Conservation (phyloP, 306 rosid genomes). For the Fagus crenata region DNA sequence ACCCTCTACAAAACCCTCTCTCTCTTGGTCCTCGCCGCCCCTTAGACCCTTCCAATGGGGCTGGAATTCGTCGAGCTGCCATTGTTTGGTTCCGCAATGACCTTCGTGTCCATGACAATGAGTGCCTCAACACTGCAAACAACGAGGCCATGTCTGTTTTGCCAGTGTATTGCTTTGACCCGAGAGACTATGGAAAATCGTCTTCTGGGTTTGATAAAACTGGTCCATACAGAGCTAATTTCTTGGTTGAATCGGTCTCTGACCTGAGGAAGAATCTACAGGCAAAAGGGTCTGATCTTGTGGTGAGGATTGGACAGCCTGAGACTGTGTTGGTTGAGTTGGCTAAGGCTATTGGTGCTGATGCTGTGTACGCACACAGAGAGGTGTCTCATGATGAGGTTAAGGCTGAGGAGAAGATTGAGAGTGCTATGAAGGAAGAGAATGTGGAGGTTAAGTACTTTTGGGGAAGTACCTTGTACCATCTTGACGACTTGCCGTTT, state of each 20-base stretch:
- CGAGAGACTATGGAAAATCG: constrained; percentile 79
- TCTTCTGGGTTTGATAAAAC: constrained; percentile 87
- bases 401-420: constrained; percentile 73
- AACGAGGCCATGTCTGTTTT: constrained; percentile 75
- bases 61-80: constrained; percentile 79
- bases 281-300: constrained; percentile 83
- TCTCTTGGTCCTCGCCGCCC: constrained; percentile 74
- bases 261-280: constrained; percentile 73
- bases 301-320: constrained; percentile 81
- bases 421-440: constrained; percentile 75
- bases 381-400: constrained; percentile 90
- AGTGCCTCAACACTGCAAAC: constrained; percentile 69
- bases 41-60: constrained; percentile 72
- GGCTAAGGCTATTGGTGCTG: constrained; percentile 87
- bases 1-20: constrained; percentile 71
- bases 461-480: constrained; percentile 95
- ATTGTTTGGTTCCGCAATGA: constrained; percentile 94
- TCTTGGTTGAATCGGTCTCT: constrained; percentile 72
- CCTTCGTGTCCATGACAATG: constrained; percentile 83
- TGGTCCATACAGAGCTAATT: constrained; percentile 73
- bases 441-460: constrained; percentile 81
- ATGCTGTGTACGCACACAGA: constrained; percentile 66
- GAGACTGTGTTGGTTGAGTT: constrained; percentile 70
- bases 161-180: constrained; percentile 94
- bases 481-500: constrained; percentile 82